Conservation (phyloP, 768 basidiomycete species). For the Strobilomyces confusus region DNA sequence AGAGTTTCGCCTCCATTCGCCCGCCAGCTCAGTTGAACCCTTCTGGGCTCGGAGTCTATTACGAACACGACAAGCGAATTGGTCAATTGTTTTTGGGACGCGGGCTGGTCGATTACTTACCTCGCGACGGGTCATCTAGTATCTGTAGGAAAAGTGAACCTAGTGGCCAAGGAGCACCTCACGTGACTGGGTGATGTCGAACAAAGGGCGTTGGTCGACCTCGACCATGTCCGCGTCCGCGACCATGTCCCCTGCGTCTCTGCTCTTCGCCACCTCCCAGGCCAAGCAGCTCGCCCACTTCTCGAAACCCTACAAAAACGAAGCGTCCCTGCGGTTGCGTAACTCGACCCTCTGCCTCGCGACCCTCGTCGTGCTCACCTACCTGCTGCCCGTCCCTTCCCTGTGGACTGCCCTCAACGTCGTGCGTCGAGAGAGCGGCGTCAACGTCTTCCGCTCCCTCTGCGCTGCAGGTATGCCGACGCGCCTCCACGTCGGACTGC, state of each 20-base stretch:
- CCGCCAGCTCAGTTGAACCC: too few relatives aligned
- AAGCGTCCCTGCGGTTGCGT: conserved; percentile 38
- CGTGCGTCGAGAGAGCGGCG: conserved; percentile 19
- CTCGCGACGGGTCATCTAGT: too few relatives aligned
- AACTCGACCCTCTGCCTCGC: conserved; percentile 34
- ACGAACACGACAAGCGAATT: not conserved
- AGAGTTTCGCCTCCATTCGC: too few relatives aligned
- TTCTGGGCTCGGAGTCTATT: not conserved
- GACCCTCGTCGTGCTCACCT: conserved; percentile 32
- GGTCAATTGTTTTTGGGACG: not conserved
- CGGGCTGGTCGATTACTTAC: too few relatives aligned
- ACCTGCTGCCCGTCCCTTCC: conserved; percentile 37
- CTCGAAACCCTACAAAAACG: conserved; percentile 35
- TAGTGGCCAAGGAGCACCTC: too few relatives aligned
- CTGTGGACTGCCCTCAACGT: conserved; percentile 33
- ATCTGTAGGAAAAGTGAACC: too few relatives aligned
- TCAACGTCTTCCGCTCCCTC: conserved; percentile 15
- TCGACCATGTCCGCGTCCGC: conserved; percentile 8
- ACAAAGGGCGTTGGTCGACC: not conserved
- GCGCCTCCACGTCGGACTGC: not conserved
- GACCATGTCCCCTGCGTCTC: conserved; percentile 20
- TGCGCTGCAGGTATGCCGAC: conserved; percentile 31
- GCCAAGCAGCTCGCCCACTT: conserved; percentile 19
- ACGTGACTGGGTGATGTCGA: not conserved
- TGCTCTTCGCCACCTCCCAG: conserved; percentile 22